Conservation (phyloP, 257 asterid species). For the Osmanthus fragrans region DNA sequence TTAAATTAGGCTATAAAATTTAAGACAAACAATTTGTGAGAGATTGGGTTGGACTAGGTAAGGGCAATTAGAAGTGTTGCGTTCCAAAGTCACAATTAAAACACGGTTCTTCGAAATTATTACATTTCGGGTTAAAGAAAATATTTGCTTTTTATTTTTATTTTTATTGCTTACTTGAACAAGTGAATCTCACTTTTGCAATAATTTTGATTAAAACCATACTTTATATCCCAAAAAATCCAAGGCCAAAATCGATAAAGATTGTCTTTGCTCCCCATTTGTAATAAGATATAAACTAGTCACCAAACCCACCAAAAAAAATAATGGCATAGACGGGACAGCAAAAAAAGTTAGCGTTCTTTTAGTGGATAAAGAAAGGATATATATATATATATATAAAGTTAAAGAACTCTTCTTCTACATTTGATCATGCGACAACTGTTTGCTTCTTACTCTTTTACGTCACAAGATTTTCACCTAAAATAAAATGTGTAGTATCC, state of each 20-base stretch:
- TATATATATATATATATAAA: neutral
- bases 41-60: too few species aligned
- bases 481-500: too few species aligned
- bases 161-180: neutral
- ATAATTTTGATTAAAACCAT: slow-evolving; percentile 11
- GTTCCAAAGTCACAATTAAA: neutral
- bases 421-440: too few species aligned
- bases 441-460: too few species aligned
- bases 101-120: neutral
- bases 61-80: neutral
- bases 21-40: too few species aligned
- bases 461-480: too few species aligned
- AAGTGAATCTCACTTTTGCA: slow-evolving; percentile 23
- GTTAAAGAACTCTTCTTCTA: too few species aligned
- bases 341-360: slow-evolving; percentile 21
- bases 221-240: slow-evolving; percentile 19
- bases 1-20: too few species aligned
- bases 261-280: slow-evolving; percentile 50
- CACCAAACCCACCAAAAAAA: slow-evolving; percentile 35
- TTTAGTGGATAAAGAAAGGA: slow-evolving; percentile 19
- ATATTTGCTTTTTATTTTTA: neutral
- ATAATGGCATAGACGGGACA: slow-evolving; percentile 16
- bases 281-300: slow-evolving; percentile 23
- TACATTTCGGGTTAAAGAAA: neutral
- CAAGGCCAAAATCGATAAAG: slow-evolving; percentile 35